Conservation (phyloP, 805 yeast species). For the Metschnikowia arizonensis region DNA sequence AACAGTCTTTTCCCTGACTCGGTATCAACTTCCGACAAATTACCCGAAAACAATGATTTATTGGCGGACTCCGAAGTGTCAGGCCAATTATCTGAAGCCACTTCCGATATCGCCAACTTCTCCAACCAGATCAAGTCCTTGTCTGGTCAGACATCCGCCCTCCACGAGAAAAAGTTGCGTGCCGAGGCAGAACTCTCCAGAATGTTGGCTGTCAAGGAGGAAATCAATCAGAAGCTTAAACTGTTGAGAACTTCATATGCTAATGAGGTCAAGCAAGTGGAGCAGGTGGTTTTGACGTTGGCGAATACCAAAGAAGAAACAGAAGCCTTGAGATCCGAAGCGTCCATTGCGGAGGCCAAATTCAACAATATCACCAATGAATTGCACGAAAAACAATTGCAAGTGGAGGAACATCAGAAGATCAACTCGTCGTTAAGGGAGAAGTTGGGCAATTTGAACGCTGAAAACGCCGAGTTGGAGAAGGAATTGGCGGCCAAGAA, state of each 20-base stretch:
- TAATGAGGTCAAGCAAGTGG: constrained; percentile 70
- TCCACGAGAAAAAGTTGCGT: constrained; percentile 64
- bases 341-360: constrained; percentile 74
- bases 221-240: constrained; percentile 67
- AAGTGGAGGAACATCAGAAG: constrained; percentile 64
- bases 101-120: constrained; percentile 80
- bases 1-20: not conserved
- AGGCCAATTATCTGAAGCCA: constrained; percentile 68
- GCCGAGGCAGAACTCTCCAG: constrained; percentile 76
- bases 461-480: constrained; percentile 59
- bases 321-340: constrained; percentile 64
- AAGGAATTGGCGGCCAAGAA: constrained; percentile 50
- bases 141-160: constrained; percentile 65
- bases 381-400: constrained; percentile 54
- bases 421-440: constrained; percentile 65
- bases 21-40: not conserved
- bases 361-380: constrained; percentile 65
- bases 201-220: constrained; percentile 61
- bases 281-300: constrained; percentile 63
- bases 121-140: constrained; percentile 81
- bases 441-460: constrained; percentile 59
- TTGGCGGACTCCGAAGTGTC: constrained; percentile 59
- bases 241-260: constrained; percentile 69
- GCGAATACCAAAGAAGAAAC: constrained; percentile 60
- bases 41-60: constrained; percentile 40